These are phyloP conservation scores for Inosperma sp. DNA, from an alignment of 768 basidiomycete species.

Conservation along the genomic window DNA sequence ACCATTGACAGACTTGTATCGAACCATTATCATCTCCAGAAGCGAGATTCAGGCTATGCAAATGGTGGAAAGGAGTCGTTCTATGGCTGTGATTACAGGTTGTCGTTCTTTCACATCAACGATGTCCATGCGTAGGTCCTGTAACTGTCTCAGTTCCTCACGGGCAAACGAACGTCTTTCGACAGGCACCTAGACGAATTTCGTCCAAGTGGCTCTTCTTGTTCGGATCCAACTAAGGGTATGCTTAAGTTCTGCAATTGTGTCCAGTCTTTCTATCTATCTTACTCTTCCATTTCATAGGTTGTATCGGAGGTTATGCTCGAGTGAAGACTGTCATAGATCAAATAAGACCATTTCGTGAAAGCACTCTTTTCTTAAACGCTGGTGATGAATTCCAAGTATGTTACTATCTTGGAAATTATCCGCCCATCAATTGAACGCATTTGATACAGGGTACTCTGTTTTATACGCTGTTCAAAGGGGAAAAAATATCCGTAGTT, in stretches of 20 bases:
- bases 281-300: too few relatives aligned
- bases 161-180: not conserved
- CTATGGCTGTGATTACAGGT: constrained; percentile 16
- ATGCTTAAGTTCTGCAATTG: not conserved
- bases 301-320: constrained; percentile 42
- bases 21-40: constrained; percentile 16
- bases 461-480: constrained; percentile 43
- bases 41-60: constrained; percentile 21
- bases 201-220: constrained; percentile 33
- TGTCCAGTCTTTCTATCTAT: too few relatives aligned
- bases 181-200: constrained; percentile 37
- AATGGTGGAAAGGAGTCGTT: constrained; percentile 20
- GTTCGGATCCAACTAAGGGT: constrained; percentile 31
- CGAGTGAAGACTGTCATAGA: constrained; percentile 38
- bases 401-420: not conserved
- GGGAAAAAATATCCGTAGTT: constrained; percentile 36
- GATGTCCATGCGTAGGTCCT: constrained; percentile 37
- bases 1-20: constrained; percentile 24
- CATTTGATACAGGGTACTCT: constrained; percentile 35
- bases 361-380: constrained; percentile 40
- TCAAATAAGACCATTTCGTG: constrained; percentile 25
- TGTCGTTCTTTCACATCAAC: constrained; percentile 40
- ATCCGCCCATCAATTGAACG: not conserved
- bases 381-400: constrained; percentile 47
- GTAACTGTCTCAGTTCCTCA: not conserved